Percentiles rank a stretch among this genome's conserved stretches.
These are phyloP conservation scores for Hypocrella siamensis DNA, from an alignment of 2,329 filamentous ascomycete species.

Conservation along the genomic window DNA sequence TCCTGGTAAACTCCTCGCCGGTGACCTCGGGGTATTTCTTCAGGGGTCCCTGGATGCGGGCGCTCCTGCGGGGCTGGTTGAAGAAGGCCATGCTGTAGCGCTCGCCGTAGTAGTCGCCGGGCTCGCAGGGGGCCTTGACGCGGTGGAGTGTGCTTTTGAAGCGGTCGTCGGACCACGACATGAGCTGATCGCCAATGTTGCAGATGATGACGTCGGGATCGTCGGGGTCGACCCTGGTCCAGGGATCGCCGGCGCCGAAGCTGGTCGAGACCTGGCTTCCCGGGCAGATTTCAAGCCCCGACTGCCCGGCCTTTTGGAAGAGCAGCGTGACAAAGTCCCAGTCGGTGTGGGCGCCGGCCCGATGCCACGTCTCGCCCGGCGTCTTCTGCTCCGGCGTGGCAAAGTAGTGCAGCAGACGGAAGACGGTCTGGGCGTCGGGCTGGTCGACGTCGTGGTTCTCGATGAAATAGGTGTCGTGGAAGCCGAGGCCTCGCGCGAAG, in stretches of 20 bases:
- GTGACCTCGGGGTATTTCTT: constrained; percentile 48
- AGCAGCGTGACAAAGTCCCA: constrained; percentile 40
- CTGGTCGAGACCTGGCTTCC: constrained; percentile 43
- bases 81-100: constrained; percentile 52
- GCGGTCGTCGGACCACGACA: constrained; percentile 51
- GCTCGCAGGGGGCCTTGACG: constrained; percentile 43
- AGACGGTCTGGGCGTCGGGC: constrained; percentile 36
- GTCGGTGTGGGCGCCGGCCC: constrained; percentile 48
- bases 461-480: constrained; percentile 39
- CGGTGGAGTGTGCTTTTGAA: constrained; percentile 53
- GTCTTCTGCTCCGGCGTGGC: constrained; percentile 18
- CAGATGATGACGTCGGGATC: constrained; percentile 37
- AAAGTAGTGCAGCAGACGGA: constrained; percentile 42
- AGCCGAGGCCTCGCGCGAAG: constrained; percentile 40
- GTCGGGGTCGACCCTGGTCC: constrained; percentile 45
- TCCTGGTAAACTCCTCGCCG: constrained; percentile 39
- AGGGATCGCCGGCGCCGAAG: constrained; percentile 42
- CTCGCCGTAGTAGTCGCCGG: constrained; percentile 39
- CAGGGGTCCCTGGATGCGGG: constrained; percentile 40
- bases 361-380: constrained; percentile 29
- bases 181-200: constrained; percentile 50
- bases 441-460: constrained; percentile 32
- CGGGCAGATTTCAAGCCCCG: constrained; percentile 48
- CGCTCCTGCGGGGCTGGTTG: constrained; percentile 45
- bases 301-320: constrained; percentile 45